Evolutionary conservation across 1,284 basidiomycete species (phyloP), one percentile per base, ranked within the genome.

Genomic region (Tremellales sp.): DNA sequence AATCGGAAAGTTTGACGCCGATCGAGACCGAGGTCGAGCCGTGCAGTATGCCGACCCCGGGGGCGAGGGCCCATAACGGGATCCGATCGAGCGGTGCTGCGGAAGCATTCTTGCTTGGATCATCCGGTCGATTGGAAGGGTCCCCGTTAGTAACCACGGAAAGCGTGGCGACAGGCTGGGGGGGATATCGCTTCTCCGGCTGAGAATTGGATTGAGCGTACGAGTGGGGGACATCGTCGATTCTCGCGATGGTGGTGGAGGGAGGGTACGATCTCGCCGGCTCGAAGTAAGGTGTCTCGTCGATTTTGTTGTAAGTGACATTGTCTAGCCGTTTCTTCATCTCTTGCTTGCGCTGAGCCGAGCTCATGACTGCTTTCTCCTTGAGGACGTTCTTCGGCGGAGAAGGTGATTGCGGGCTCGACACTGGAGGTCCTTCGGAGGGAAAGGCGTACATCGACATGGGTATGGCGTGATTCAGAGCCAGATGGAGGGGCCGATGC

Each of bases 371-470:
- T n/a, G n/a, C n/a, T n/a, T n/a, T n/a, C n/a, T n/a, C n/a, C n/a
- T n/a, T n/a, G n/a, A n/a, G n/a, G n/a, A n/a, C n/a, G n/a, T n/a
- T n/a, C n/a, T n/a, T n/a, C n/a, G n/a, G n/a, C 24, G 9, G 24
- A 39, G 9, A 25, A 25, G 21, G 10, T 8, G 34, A 19, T 7
- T 14, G 37, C 8, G 37, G 22, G 7, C 18, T 31, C 16, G 40
- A 6, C 12, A 32, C 29, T 32, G 42, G 31, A 5, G 18, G n/a
- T 7, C 10, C 10, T 19, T 29, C 14, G 14, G 22, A 16, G 8
- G 61, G 61, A 43, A 52, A 58, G 29, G 58, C 57, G 51, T 69
- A 70, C 63, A 70, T 64, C n/a, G 63, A 60, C 42, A 70, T 63
- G 10, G 67, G 65, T 18, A 70, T 63, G 3, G 61, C 65, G 32